A percentile compares a stretch with the other conserved stretches of the same genome.
Evolutionary conservation across 2,329 filamentous ascomycete genomes (phyloP).

Genomic region (Fonsecaea multimorphosa): DNA sequence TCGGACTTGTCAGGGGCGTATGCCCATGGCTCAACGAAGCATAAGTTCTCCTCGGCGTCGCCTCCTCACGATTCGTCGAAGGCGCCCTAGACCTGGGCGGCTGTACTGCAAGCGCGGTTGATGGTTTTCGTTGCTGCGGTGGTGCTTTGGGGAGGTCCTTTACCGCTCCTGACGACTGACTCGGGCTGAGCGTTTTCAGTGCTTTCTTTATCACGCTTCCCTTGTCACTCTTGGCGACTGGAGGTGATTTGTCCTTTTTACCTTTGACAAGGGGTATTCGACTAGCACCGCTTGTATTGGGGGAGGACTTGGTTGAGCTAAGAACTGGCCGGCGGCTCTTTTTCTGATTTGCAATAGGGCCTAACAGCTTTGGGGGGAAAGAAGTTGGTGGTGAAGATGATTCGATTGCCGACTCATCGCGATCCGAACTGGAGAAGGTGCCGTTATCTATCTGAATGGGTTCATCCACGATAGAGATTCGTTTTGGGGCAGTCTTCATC

Average conservation of each 20-base stretch:
- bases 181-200: conserved; percentile 38
- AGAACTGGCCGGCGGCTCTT: conserved; percentile 37
- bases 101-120: conserved; percentile 17
- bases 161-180: conserved; percentile 35
- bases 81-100: conserved; percentile 19
- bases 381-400: conserved; percentile 22
- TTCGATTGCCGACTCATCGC: conserved; percentile 18
- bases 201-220: conserved; percentile 38
- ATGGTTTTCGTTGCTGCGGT: conserved; percentile 24
- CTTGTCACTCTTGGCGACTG: conserved; percentile 32
- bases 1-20: conserved; percentile 36
- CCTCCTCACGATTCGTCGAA: conserved; percentile 26
- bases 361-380: conserved; percentile 19
- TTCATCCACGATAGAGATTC: conserved; percentile 34
- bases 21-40: conserved; percentile 29
- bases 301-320: conserved; percentile 23
- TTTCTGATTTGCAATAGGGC: conserved; percentile 40
- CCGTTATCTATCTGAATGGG: conserved; percentile 26
- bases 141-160: conserved; percentile 29
- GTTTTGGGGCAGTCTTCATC: conserved; percentile 32
- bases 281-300: conserved; percentile 20
- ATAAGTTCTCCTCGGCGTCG: conserved; percentile 23
- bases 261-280: conserved; percentile 29
- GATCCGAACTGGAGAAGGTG: conserved; percentile 18
- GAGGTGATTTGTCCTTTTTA: conserved; percentile 27